A percentile compares a stretch with the other conserved stretches of the same genome.
These are phyloP conservation scores for Cercis canadensis DNA, from an alignment of 306 rosid genomes.

Conservation along the genomic window DNA sequence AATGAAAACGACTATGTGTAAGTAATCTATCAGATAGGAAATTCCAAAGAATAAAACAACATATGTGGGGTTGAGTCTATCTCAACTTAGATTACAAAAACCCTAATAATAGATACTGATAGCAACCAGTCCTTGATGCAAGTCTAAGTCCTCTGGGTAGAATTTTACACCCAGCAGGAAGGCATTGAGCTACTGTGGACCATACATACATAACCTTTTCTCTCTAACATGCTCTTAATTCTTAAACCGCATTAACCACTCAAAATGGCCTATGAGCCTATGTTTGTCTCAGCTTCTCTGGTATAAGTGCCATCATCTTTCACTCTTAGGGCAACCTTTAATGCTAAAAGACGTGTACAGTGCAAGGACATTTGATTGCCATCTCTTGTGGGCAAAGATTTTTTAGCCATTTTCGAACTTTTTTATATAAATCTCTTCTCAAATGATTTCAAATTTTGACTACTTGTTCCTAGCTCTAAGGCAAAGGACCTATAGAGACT, in stretches of 20 bases:
- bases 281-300: constrained; percentile 48
- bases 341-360: constrained; percentile 42
- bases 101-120: constrained; percentile 65
- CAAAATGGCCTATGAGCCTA: constrained; percentile 49
- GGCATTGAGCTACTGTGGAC: constrained; percentile 55
- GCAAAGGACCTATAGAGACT: constrained; percentile 37
- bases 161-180: constrained; percentile 50
- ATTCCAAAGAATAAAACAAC: constrained; percentile 64
- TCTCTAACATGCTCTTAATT: constrained; percentile 42
- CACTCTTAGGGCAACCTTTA: constrained; percentile 52
- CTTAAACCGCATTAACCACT: constrained; percentile 44
- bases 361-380: constrained; percentile 37
- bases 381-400: constrained; percentile 34
- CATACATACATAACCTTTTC: constrained; percentile 39
- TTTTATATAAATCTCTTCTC: background rate
- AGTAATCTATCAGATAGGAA: constrained; percentile 49
- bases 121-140: constrained; percentile 69
- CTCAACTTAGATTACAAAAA: constrained; percentile 62
- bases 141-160: constrained; percentile 65
- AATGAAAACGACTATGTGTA: constrained; percentile 57
- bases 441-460: constrained; percentile 34
- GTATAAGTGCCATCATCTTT: constrained; percentile 43
- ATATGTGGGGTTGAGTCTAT: constrained; percentile 57
- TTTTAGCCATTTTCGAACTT: background rate
- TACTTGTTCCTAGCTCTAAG: constrained; percentile 28